Conservation (phyloP, 2,329 filamentous ascomycete species). For the Trichoderma atrobrunneum region DNA sequence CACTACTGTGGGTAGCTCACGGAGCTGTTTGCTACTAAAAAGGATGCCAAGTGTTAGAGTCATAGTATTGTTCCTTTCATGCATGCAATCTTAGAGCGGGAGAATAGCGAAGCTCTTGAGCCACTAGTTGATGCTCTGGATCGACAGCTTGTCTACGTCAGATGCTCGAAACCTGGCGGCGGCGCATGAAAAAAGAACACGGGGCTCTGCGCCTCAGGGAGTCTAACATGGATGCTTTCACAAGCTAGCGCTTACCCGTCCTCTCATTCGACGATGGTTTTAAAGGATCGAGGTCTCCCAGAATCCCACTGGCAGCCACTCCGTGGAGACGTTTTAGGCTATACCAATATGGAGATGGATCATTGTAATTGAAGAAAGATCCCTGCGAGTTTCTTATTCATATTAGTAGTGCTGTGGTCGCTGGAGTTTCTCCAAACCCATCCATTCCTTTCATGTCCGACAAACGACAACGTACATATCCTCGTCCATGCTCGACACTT, state of each 20-base stretch:
- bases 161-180: neutral
- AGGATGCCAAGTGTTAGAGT: neutral
- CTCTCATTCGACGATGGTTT: neutral
- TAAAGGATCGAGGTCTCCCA: neutral
- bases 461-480: neutral
- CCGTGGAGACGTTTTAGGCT: neutral
- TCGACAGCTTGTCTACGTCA: slow-evolving; percentile 1
- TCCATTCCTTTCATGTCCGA: neutral
- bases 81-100: neutral
- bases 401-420: neutral
- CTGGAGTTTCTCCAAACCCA: neutral
- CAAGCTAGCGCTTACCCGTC: slow-evolving; percentile 8
- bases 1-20: neutral
- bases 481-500: neutral
- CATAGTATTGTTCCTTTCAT: neutral
- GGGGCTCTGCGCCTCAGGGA: neutral
- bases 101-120: neutral
- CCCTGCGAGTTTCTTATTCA: slow-evolving; percentile 1
- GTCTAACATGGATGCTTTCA: neutral
- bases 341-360: neutral
- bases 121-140: neutral
- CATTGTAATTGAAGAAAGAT: neutral
- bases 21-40: neutral
- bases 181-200: neutral
- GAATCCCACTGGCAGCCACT: neutral